Conservation (phyloP, 306 rosid genomes). For the Adenanthera pavonina region DNA sequence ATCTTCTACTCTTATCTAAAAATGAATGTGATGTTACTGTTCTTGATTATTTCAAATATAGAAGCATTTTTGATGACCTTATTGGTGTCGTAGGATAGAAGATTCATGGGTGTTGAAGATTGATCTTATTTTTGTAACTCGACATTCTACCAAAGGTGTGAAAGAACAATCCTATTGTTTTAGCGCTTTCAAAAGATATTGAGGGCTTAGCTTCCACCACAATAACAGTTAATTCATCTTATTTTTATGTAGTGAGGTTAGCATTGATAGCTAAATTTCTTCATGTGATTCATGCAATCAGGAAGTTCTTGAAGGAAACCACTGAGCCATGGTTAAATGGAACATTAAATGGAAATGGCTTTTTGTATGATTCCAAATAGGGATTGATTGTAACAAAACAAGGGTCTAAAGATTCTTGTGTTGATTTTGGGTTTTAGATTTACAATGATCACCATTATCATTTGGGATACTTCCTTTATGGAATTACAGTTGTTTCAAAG, state of each 20-base stretch:
- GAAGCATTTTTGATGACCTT: conserved; percentile 76
- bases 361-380: conserved; percentile 72
- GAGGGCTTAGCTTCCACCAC: conserved; percentile 12
- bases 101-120: conserved; percentile 66
- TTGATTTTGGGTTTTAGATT: conserved; percentile 84
- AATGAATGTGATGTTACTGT: conserved; percentile 43
- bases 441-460: conserved; percentile 39
- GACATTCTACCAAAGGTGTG: conserved; percentile 68
- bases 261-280: conserved; percentile 81
- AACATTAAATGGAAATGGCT: conserved; percentile 74
- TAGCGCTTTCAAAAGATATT: conserved; percentile 74
- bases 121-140: conserved; percentile 53
- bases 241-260: conserved; percentile 83
- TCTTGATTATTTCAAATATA: conserved; percentile 65
- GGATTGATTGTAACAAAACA: conserved; percentile 75
- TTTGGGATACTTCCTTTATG: conserved; percentile 32
- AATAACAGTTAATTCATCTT: conserved; percentile 58
- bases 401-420: conserved; percentile 65
- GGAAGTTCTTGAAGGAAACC: conserved; percentile 58
- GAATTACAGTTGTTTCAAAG: conserved; percentile 76
- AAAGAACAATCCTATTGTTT: conserved; percentile 55
- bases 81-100: conserved; percentile 71
- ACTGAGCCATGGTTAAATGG: conserved; percentile 91
- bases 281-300: conserved; percentile 56
- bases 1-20: conserved; percentile 53